These are phyloP conservation scores for Dinochytrium kinnereticum DNA, from an alignment of 371 early-diverging fungal genomes.

Conservation along the genomic window DNA sequence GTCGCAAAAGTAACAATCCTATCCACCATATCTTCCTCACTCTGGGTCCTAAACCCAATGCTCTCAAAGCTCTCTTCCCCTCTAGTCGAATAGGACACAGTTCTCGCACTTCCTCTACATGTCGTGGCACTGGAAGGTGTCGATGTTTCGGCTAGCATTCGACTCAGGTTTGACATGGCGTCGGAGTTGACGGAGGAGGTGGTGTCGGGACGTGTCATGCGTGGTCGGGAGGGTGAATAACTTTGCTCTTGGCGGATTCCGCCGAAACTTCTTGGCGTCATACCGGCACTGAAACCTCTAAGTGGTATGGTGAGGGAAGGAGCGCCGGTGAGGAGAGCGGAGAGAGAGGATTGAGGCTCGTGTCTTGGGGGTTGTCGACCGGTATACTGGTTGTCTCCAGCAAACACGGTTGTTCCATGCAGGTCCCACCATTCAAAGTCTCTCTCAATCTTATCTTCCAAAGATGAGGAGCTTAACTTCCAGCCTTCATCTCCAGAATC, in stretches of 20 bases:
- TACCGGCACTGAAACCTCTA: conserved; percentile 5
- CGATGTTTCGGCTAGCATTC: not conserved
- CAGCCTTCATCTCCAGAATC: no score
- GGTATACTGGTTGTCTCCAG: not conserved
- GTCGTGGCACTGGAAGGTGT: not conserved
- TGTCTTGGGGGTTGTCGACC: not conserved
- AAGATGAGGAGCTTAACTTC: no score
- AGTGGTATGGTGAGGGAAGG: not conserved
- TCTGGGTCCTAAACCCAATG: not conserved
- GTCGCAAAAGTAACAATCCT: conserved; percentile 5
- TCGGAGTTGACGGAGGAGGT: conserved; percentile 1
- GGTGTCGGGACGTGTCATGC: not conserved
- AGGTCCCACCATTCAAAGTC: no score
- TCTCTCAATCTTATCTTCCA: no score
- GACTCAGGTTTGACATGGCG: not conserved
- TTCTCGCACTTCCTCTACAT: not conserved
- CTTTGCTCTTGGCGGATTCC: not conserved
- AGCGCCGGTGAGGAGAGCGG: not conserved
- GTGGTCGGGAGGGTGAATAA: not conserved
- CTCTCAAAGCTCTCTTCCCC: not conserved
- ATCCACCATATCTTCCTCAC: conserved; percentile 13
- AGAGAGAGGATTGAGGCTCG: not conserved
- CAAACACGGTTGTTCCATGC: no score
- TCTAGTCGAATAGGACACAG: not conserved
- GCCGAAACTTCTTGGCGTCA: conserved; percentile 4